A percentile compares a stretch with the other conserved stretches of the same genome.
These are phyloP conservation scores for Lophiotrema nucula DNA, from an alignment of 495 filamentous ascomycete species.

Conservation along the genomic window DNA sequence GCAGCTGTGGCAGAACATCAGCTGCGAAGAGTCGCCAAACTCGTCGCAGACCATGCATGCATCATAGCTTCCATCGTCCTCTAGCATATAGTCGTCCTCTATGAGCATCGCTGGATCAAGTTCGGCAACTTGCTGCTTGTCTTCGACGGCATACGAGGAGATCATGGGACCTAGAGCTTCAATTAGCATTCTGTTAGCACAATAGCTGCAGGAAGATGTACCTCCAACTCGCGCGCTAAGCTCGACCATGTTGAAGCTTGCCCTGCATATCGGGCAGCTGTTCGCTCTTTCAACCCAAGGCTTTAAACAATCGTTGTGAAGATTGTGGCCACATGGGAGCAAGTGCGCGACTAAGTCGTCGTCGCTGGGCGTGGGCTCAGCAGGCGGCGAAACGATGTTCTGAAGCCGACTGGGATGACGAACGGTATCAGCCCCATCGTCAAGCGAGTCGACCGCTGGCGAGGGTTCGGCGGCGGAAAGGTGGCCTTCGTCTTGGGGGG, in stretches of 20 bases:
- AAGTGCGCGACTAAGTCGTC: slow-evolving; percentile 60
- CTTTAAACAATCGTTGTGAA: slow-evolving; percentile 87
- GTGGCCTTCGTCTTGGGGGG: slow-evolving; percentile 54
- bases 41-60: slow-evolving; percentile 80
- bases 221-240: slow-evolving; percentile 74
- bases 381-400: slow-evolving; percentile 41
- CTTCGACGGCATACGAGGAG: slow-evolving; percentile 82
- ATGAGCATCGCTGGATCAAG: slow-evolving; percentile 78
- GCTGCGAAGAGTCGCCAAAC: slow-evolving; percentile 70
- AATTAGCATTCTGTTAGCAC: not conserved
- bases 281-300: slow-evolving; percentile 96
- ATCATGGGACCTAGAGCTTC: slow-evolving; percentile 59
- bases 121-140: slow-evolving; percentile 86
- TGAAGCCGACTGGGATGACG: slow-evolving; percentile 18
- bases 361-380: slow-evolving; percentile 42
- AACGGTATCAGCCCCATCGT: slow-evolving; percentile 36
- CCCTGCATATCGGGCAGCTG: slow-evolving; percentile 94
- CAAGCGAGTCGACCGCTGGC: slow-evolving; percentile 32
- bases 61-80: slow-evolving; percentile 61
- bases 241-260: slow-evolving; percentile 83
- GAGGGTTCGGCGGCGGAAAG: slow-evolving; percentile 44
- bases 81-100: slow-evolving; percentile 57
- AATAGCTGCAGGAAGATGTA: slow-evolving; percentile 41
- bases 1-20: slow-evolving; percentile 86
- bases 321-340: slow-evolving; percentile 76